Conservation (phyloP, 192 early-diverging fungal species). For the Gryganskiella cystojenkinii region DNA sequence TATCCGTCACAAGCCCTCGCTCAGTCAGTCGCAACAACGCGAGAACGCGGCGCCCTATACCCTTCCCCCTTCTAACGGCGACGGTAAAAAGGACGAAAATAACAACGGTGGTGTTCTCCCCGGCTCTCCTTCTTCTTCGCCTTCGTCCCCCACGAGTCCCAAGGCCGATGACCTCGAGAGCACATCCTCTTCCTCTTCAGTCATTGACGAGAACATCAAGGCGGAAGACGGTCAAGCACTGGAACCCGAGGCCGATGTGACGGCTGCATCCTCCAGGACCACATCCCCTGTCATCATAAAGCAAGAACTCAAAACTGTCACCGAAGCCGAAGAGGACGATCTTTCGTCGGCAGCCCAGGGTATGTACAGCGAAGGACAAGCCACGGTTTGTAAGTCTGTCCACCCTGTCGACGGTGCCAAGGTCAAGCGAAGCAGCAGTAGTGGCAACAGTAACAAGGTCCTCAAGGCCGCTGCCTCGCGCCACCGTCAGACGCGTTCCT, state of each 20-base stretch:
- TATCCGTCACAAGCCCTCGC: constrained; percentile 63
- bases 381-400: neutral
- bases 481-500: constrained; percentile 50
- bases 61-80: constrained; percentile 29
- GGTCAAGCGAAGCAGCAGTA: constrained; percentile 49
- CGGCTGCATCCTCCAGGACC: neutral
- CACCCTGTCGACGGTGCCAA: constrained; percentile 2
- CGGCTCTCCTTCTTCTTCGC: constrained; percentile 13
- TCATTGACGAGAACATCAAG: too few relatives aligned
- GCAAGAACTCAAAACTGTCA: neutral
- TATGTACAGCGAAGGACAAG: too few relatives aligned
- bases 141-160: constrained; percentile 31
- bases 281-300: too few relatives aligned
- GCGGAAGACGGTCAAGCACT: neutral
- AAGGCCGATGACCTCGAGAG: constrained; percentile 32
- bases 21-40: constrained; percentile 45
- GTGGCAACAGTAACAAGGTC: constrained; percentile 29
- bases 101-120: constrained; percentile 8
- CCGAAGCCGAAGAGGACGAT: neutral
- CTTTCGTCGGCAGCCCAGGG: neutral
- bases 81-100: neutral
- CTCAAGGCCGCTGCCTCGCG: constrained; percentile 24
- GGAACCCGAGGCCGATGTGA: neutral
- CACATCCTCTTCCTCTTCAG: constrained; percentile 1
- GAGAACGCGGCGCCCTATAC: constrained; percentile 51